Base-by-base conservation (phyloP, 768 basidiomycete species). In the Amanita fuliginea region DNA sequence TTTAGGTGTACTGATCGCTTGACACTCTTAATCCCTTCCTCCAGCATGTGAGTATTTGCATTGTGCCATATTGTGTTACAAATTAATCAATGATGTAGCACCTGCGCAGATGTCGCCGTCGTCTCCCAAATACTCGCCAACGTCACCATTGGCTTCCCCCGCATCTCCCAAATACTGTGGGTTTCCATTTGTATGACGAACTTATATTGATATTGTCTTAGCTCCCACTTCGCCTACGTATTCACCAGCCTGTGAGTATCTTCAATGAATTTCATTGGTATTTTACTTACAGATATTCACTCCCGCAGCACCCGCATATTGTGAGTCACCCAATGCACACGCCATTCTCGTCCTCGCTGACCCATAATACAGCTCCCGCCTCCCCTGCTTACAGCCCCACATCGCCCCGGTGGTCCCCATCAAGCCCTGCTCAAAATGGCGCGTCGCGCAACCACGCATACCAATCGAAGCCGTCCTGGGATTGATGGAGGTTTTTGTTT, bases 61-160 rank as follows among this genome's bases (percentile, higher is more conserved):
- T 21, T 21, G 42, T 32, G 7, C n/a, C 13, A 9, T 24, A 21
- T 18, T 14, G 13, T 13, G 9, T 16, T 35, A 24, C n/a, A 26
- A 24, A 8, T 24, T 47, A 24, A 47, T 6, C 53, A n/a, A 36
- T 40, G 52, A 47, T 47, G 8, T 58, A 85, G 85, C 87, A 4
- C 86, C 88, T 30, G 76, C 80, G 19, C 83, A 87, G 49, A 77
- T 86, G 71, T 93, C 92, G 6, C 92, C 91, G 0, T 81, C 92
- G 3, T 93, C 90, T 26, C 92, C 92, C 6, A 88, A 84, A 59
- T 96, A 93, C 65, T 93, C 90, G 9, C 94, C 94, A 2, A 91
- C 94, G 0, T 94, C 91, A 3, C 94, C 94, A n/a, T 69, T 75
- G 63, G 79, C 83, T 6, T 92, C 89, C 2, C 93, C 93, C 0